These are phyloP conservation scores for Pleurotus pulmonarius DNA, from an alignment of 768 basidiomycete genomes.

Conservation along the genomic window DNA sequence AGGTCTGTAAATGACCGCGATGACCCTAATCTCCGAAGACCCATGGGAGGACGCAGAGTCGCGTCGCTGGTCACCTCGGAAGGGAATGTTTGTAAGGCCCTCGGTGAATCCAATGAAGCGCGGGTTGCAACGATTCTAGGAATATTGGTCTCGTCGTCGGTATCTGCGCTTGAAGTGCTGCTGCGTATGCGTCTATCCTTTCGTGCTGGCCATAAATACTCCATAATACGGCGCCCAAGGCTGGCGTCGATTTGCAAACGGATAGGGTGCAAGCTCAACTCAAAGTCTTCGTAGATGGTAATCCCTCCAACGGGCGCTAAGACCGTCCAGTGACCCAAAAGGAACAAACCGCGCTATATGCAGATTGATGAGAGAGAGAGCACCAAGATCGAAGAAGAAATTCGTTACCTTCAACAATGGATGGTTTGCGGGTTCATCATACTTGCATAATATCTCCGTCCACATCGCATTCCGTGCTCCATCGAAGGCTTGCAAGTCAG, in stretches of 20 bases:
- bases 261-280: conserved; percentile 80
- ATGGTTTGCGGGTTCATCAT: conserved; percentile 66
- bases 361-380: not conserved
- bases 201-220: conserved; percentile 82
- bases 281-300: conserved; percentile 79
- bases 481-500: conserved; percentile 83
- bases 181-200: conserved; percentile 30
- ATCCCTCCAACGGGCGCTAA: conserved; percentile 94
- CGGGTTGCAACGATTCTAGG: conserved; percentile 21
- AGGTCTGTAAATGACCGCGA: conserved; percentile 75
- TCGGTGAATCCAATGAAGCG: conserved; percentile 51
- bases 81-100: conserved; percentile 18
- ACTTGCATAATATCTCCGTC: conserved; percentile 84
- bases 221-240: conserved; percentile 78
- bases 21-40: conserved; percentile 47
- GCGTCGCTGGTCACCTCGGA: conserved; percentile 8
- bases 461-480: conserved; percentile 78
- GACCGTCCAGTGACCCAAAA: conserved; percentile 74
- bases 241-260: conserved; percentile 83
- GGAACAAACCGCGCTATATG: conserved; percentile 64
- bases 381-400: not conserved
- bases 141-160: conserved; percentile 9
- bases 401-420: conserved; percentile 62
- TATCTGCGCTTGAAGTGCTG: not conserved
- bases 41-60: conserved; percentile 22